Percentiles rank a stretch among this genome's conserved stretches.
phyloP scores from a whole-genome alignment of 345 rosid genomes.

The Sisymbrium irio region DNA sequence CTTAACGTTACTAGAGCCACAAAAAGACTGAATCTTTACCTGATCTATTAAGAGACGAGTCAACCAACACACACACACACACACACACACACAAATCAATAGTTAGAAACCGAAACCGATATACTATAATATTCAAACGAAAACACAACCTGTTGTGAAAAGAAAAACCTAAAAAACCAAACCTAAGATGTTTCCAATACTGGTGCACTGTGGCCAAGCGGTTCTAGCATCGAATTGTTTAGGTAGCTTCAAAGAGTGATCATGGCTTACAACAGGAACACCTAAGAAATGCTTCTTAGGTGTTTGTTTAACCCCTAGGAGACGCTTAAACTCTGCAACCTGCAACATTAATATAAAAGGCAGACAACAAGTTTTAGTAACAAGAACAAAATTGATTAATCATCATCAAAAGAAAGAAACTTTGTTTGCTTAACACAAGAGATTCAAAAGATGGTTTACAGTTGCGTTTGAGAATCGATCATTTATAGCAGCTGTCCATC shows the following conservation, averaged over 20 bases:
- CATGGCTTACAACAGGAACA: conserved; percentile 63
- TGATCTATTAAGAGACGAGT: conserved; percentile 53
- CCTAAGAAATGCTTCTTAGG: conserved; percentile 54
- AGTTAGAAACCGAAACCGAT: conserved; percentile 30
- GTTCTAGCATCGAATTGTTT: conserved; percentile 78
- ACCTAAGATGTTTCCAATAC: conserved; percentile 85
- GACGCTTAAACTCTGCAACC: conserved; percentile 81
- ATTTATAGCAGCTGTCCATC: conserved; percentile 86
- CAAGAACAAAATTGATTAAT: neutral
- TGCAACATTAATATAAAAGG: conserved; percentile 17
- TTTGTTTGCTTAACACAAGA: neutral
- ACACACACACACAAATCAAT: neutral
- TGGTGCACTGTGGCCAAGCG: conserved; percentile 79
- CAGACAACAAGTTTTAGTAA: neutral
- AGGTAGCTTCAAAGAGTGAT: conserved; percentile 63
- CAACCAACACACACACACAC: conserved; percentile 11
- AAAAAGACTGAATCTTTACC: conserved; percentile 44
- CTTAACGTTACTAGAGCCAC: neutral
- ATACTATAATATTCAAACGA: neutral
- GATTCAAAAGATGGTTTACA: conserved; percentile 32
- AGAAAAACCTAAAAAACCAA: conserved; percentile 19
- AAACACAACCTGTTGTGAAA: neutral
- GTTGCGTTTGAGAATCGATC: conserved; percentile 68
- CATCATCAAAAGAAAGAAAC: neutral
- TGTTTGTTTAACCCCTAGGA: conserved; percentile 76